These are phyloP conservation scores for Penicillium odoratum DNA, from an alignment of 495 filamentous ascomycete species.

Conservation along the genomic window DNA sequence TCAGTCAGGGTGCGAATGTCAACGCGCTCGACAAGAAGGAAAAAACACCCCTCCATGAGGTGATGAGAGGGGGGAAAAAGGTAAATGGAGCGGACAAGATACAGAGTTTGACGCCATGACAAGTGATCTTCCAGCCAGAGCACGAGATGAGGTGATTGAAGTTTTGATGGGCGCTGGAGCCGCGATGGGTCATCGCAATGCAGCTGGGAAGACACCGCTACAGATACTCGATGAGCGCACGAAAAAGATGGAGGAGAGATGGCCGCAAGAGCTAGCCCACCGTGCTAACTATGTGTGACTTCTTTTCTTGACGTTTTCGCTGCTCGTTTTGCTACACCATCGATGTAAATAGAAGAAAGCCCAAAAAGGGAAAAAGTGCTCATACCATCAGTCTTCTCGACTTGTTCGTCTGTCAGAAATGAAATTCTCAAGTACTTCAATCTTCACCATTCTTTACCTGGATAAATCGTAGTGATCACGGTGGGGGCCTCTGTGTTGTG, in stretches of 20 bases:
- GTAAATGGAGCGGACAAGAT: neutral
- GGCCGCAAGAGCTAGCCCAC: too few relatives aligned
- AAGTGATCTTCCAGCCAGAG: neutral
- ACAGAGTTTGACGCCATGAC: neutral
- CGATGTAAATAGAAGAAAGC: too few relatives aligned
- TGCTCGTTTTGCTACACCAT: too few relatives aligned
- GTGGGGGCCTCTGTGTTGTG: too few relatives aligned
- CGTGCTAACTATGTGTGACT: too few relatives aligned
- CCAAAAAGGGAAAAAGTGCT: too few relatives aligned
- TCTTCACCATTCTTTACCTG: too few relatives aligned
- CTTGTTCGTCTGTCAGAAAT: too few relatives aligned
- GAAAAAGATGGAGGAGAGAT: neutral
- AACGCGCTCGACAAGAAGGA: slow-evolving; percentile 2
- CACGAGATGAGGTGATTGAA: slow-evolving; percentile 5
- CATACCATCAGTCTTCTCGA: too few relatives aligned
- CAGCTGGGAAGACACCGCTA: slow-evolving; percentile 1
- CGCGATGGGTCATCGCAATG: slow-evolving; percentile 2
- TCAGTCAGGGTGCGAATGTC: slow-evolving; percentile 2
- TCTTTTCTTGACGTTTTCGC: too few relatives aligned
- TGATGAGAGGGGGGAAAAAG: neutral
- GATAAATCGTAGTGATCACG: too few relatives aligned
- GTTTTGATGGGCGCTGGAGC: slow-evolving; percentile 1
- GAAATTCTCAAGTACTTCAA: too few relatives aligned
- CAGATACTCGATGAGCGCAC: slow-evolving; percentile 2
- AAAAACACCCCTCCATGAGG: neutral